Evolutionary conservation across 805 yeast species (phyloP), one percentile per base, ranked within the genome.

Genomic region (Sporopachydermia quercuum): DNA sequence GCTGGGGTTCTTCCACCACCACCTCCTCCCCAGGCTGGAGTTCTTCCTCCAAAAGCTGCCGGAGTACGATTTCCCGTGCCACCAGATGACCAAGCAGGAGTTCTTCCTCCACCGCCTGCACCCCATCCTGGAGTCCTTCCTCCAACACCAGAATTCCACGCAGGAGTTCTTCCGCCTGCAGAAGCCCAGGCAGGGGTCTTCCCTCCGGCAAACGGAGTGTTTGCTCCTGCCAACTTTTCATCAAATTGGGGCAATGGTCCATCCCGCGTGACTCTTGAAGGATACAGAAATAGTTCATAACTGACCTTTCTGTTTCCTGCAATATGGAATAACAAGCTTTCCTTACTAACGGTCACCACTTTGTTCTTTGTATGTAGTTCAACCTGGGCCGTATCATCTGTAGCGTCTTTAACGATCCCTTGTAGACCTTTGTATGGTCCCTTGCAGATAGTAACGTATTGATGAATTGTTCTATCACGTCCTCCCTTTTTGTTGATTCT

Each of bases 281-380:
- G 72, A 34, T 77, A 83, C 39, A 84, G 68, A 49, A 83, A 80
- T 46, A 85, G 82, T 49, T 80, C 78, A 55, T 83, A 85, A 15
- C 94, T 79, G 42, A 84, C 70, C 47, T 68, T 76, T 27, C 43
- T 40, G 34, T 55, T 54, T 37, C 85, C 85, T 39, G 71, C 63
- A 38, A 80, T 72, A 41, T 70, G 71, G 51, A 85, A 89, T 47
- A 84, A 71, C 51, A 91, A 67, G 53, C 78, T 83, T 23, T 72
- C 68, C 53, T 87, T 87, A 50, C 76, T 78, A 23, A 91, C 82
- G 43, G 89, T 83, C 45, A 87, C 76, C 43, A 81, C 82, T 57
- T 89, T 91, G 54, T 78, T 78, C 48, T 87, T 87, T 18, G 96
- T 83, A 58, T 91, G 97, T 47, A 91, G 69, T 61, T 91, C 98